A percentile compares a stretch with the other conserved stretches of the same genome.
Evolutionary conservation across 2,329 filamentous ascomycete species (phyloP).

Genomic region (Pestalotiopsis sp.): DNA sequence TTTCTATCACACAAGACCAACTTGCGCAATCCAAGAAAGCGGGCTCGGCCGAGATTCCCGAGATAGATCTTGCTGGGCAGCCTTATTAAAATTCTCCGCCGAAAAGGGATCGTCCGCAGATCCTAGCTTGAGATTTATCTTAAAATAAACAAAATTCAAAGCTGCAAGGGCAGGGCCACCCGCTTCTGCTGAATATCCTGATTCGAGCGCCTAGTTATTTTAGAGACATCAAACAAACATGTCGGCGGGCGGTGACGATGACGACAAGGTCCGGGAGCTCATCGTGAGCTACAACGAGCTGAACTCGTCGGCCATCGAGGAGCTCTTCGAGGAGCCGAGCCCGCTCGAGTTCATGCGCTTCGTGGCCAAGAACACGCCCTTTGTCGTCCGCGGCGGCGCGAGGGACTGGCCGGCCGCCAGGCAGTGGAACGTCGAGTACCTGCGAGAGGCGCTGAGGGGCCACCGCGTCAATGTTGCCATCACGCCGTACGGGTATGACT

Average conservation of each 20-base stretch:
- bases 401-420: conserved; percentile 63
- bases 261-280: conserved; percentile 54
- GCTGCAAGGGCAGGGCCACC: background rate
- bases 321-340: conserved; percentile 67
- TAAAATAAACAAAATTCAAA: background rate
- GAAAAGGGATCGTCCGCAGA: background rate
- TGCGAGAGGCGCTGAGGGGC: conserved; percentile 57
- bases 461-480: conserved; percentile 74
- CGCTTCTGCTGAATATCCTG: background rate
- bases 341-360: conserved; percentile 81
- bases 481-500: conserved; percentile 68
- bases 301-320: conserved; percentile 63
- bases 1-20: background rate
- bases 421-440: conserved; percentile 65
- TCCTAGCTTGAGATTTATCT: background rate
- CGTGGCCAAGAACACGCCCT: conserved; percentile 74
- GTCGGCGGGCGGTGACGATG: conserved; percentile 30
- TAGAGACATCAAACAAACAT: background rate
- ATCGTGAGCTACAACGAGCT: conserved; percentile 75
- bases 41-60: background rate
- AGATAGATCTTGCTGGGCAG: background rate
- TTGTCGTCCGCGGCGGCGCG: conserved; percentile 69
- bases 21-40: background rate
- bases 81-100: background rate
- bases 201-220: background rate